Conservation (phyloP, 2,329 filamentous ascomycete species). For the Leptographium flavum region DNA sequence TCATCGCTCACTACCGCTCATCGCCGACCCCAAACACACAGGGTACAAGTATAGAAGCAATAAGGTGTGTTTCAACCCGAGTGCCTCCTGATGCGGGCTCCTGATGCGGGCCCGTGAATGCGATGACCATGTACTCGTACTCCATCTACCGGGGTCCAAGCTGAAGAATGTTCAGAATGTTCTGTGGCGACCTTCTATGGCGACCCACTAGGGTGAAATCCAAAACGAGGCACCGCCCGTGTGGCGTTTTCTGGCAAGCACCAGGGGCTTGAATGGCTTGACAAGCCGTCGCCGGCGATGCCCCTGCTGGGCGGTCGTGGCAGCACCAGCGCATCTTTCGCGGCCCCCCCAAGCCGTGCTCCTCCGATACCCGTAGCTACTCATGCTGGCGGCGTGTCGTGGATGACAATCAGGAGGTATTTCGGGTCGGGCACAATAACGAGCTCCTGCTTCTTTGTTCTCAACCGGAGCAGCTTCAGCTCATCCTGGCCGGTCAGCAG, state of each 20-base stretch:
- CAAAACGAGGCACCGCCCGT: not conserved
- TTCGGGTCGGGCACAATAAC: constrained; percentile 71
- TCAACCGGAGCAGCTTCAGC: constrained; percentile 57
- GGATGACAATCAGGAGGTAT: constrained; percentile 65
- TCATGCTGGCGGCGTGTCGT: constrained; percentile 63
- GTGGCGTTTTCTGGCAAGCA: not conserved
- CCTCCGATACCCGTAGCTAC: no score
- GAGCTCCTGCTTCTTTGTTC: constrained; percentile 75
- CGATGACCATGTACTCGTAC: not conserved
- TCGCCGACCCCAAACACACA: no score
- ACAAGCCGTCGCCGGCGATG: not conserved
- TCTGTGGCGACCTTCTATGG: not conserved
- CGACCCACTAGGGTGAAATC: not conserved
- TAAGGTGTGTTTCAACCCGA: not conserved
- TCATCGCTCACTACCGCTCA: no score
- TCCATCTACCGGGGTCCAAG: not conserved
- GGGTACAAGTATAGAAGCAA: no score
- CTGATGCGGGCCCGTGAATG: no score
- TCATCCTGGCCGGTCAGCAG: constrained; percentile 41
- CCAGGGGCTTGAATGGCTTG: not conserved
- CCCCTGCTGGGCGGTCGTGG: no score
- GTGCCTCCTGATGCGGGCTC: not conserved
- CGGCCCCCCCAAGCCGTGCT: no score
- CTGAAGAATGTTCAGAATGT: not conserved
- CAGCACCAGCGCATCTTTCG: no score